A percentile compares a stretch with the other conserved stretches of the same genome.
These are phyloP conservation scores for Spatholobus suberectus DNA, from an alignment of 306 rosid species.

Conservation along the genomic window DNA sequence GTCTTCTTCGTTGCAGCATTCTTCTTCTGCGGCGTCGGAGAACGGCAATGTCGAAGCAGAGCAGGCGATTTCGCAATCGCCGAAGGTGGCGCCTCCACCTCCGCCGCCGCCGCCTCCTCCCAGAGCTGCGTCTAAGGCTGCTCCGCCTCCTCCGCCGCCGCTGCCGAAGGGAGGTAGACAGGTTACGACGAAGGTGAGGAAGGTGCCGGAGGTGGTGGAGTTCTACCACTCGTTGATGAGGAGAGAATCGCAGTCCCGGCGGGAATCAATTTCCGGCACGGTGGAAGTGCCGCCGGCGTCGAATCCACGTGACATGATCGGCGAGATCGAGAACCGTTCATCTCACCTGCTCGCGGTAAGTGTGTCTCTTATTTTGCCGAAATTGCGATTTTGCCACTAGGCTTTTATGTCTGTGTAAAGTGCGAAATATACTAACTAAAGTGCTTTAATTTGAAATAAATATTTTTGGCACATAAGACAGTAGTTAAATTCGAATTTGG, in stretches of 20 bases:
- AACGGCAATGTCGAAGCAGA: slow-evolving; percentile 38
- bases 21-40: slow-evolving; percentile 23
- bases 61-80: slow-evolving; percentile 36
- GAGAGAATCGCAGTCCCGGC: slow-evolving; percentile 71
- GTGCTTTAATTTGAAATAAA: slow-evolving; percentile 39
- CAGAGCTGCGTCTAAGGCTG: slow-evolving; percentile 23
- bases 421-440: slow-evolving; percentile 22
- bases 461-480: slow-evolving; percentile 50
- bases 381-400: slow-evolving; percentile 57
- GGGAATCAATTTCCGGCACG: slow-evolving; percentile 52
- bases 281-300: slow-evolving; percentile 60
- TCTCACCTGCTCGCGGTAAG: slow-evolving; percentile 80
- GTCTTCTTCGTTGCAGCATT: slow-evolving; percentile 36
- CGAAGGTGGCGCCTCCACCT: slow-evolving; percentile 29
- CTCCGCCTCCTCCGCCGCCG: slow-evolving; percentile 83
- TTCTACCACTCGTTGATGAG: slow-evolving; percentile 90
- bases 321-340: slow-evolving; percentile 95
- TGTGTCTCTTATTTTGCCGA: slow-evolving; percentile 22
- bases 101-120: slow-evolving; percentile 48
- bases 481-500: slow-evolving; percentile 42
- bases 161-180: slow-evolving; percentile 58
- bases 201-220: slow-evolving; percentile 92
- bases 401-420: slow-evolving; percentile 42
- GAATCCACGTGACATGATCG: slow-evolving; percentile 95
- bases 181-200: slow-evolving; percentile 60